A percentile compares a stretch with the other conserved stretches of the same genome.
phyloP scores from a whole-genome alignment of 129 eudicot species.

The Cynara cardunculus region DNA sequence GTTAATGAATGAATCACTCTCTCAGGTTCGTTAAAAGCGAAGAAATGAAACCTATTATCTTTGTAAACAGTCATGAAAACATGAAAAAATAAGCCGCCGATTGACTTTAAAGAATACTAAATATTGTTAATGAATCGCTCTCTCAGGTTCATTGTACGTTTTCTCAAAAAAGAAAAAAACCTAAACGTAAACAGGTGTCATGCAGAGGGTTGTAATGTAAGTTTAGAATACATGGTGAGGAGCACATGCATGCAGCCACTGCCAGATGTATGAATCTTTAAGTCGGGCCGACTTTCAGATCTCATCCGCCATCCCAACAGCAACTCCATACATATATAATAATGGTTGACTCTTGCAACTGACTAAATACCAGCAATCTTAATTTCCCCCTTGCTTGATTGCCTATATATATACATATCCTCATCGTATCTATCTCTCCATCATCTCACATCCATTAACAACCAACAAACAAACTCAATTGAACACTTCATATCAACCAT shows the following conservation, averaged over 20 bases:
- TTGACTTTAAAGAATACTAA: neutral
- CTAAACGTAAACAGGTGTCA: neutral
- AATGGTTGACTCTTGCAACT: constrained; percentile 28
- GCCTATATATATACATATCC: neutral
- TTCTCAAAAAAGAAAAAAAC: neutral
- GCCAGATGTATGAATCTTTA: constrained; percentile 11
- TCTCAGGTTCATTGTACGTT: neutral
- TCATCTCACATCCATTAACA: neutral
- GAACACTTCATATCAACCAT: neutral
- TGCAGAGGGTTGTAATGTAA: neutral
- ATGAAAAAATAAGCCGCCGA: neutral
- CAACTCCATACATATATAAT: neutral
- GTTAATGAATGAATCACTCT: too few species aligned
- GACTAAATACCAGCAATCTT: constrained; percentile 22
- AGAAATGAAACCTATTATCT: neutral
- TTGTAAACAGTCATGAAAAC: neutral
- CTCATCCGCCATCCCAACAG: constrained; percentile 28
- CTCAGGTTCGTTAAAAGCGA: too few species aligned
- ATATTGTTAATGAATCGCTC: neutral
- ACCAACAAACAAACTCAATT: neutral
- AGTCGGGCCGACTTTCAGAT: constrained; percentile 38
- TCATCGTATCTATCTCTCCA: constrained; percentile 8
- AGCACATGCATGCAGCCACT: constrained; percentile 25
- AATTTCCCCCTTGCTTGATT: neutral
- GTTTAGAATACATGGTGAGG: neutral